phyloP scores from a whole-genome alignment of 1,139 yeast genomes.

The Lipomyces yarrowii region DNA sequence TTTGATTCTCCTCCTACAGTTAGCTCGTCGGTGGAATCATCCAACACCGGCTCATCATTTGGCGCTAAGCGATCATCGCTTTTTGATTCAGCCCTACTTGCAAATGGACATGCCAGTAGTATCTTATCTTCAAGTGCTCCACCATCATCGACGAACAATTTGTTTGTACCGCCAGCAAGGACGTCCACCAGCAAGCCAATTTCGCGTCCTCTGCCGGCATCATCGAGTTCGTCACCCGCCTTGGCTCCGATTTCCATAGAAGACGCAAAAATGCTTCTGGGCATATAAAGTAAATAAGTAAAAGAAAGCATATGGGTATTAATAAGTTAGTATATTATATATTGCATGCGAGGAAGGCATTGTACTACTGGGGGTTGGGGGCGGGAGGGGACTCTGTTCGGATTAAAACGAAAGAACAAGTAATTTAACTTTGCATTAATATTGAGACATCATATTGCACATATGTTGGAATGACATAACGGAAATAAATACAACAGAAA shows the following conservation, averaged over 20 bases:
- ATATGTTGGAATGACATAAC: background rate
- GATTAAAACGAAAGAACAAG: background rate
- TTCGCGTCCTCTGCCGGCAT: background rate
- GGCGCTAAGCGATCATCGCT: background rate
- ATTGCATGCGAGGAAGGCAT: background rate
- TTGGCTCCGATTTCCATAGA: constrained; percentile 9
- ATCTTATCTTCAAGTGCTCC: background rate
- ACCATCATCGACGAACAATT: background rate
- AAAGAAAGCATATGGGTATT: background rate
- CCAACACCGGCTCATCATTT: background rate
- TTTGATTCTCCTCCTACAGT: background rate
- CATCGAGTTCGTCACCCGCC: background rate
- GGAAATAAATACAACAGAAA: background rate
- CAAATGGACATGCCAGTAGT: background rate
- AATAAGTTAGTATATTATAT: background rate
- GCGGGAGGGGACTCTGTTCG: background rate
- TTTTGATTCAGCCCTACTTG: background rate
- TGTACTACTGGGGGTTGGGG: background rate
- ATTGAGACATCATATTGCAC: background rate
- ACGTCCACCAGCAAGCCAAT: background rate
- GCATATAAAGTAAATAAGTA: background rate
- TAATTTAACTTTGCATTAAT: background rate
- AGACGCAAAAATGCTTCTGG: constrained; percentile 20
- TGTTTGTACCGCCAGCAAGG: background rate
- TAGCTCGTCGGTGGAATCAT: background rate